Base-by-base conservation (phyloP, 2,329 filamentous ascomycete species). In the Epichloe aotearoae region DNA sequence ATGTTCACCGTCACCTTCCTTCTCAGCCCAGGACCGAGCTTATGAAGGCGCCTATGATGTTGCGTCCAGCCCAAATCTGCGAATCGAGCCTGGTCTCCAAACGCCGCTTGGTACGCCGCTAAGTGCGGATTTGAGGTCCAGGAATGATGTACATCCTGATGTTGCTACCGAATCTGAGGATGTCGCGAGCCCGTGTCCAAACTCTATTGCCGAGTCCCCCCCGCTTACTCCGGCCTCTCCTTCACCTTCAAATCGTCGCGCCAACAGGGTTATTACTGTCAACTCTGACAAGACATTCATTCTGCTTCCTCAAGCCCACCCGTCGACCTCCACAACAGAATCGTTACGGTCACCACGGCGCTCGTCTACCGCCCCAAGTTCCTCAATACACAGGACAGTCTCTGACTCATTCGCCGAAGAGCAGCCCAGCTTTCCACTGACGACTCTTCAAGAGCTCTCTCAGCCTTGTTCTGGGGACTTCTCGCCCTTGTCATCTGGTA, bases 221-320 rank as follows among this genome's bases (percentile, higher is more conserved):
- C 17, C 38, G 26, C 36, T 12, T 6, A 26, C n/a, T 47, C 47
- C 20, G 3, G 60, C 57, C 15, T 61, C 63, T 33, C 52, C 61
- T 20, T 58, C 63, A 11, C 54, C 64, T 19, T 61, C 63, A 12
- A 47, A 47, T 39, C 59, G 61, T 44, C 64, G 64, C 38, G 44
- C 50, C 10, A 60, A 54, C 19, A 62, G 71, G 54, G 60, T 72
- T 33, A 71, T 81, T 52, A 71, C 69, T 49, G 64, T 81, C 30
- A 70, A 80, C 56, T 62, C 75, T 5, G 74, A 81, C 62, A 79
- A 79, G 63, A 81, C 77, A 4, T 81, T 82, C 57, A 77, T 76
- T 15, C 63, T 80, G 51, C 54, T 71, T 54, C 64, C 63, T 61
- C 58, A 72, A 42, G 52, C 60, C n/a, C 52, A 53, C 37, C 59